A percentile compares a stretch with the other conserved stretches of the same genome.
These are phyloP conservation scores for Murraya koenigii DNA, from an alignment of 345 rosid genomes.

Conservation along the genomic window DNA sequence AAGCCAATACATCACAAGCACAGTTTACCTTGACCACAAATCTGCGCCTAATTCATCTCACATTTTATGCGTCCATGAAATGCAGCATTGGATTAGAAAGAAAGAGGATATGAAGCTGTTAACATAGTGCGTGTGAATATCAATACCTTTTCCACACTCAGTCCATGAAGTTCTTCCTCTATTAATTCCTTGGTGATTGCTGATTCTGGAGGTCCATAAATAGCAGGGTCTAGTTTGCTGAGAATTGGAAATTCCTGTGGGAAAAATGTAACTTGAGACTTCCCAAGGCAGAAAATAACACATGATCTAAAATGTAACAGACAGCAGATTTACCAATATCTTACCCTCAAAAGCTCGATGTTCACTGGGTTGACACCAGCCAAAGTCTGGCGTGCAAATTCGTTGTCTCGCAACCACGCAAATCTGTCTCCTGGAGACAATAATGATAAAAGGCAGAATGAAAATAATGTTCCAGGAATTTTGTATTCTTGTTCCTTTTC, in stretches of 20 bases:
- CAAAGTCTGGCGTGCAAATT: slow-evolving; percentile 86
- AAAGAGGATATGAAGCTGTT: not conserved
- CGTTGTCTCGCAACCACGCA: slow-evolving; percentile 90
- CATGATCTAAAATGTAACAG: not conserved
- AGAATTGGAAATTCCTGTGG: slow-evolving; percentile 80
- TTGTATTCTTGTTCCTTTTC: not conserved
- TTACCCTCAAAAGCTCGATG: slow-evolving; percentile 71
- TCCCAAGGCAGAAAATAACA: not conserved
- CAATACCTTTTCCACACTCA: slow-evolving; percentile 67
- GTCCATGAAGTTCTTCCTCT: slow-evolving; percentile 69
- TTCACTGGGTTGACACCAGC: slow-evolving; percentile 94
- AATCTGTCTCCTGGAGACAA: slow-evolving; percentile 71
- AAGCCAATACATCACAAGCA: not conserved
- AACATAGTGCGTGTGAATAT: not conserved
- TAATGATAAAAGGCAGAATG: slow-evolving; percentile 1
- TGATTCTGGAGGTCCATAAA: slow-evolving; percentile 86
- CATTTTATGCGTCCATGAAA: not conserved
- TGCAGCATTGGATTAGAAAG: not conserved
- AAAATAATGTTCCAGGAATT: slow-evolving; percentile 4
- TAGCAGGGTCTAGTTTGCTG: slow-evolving; percentile 75
- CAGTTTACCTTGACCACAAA: not conserved
- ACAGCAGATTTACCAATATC: not conserved
- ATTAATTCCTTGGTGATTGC: slow-evolving; percentile 69
- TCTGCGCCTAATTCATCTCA: not conserved
- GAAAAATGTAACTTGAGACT: slow-evolving; percentile 7